These are phyloP conservation scores for Arachnopeziza araneosa DNA, from an alignment of 2,329 filamentous ascomycete genomes.

Conservation along the genomic window DNA sequence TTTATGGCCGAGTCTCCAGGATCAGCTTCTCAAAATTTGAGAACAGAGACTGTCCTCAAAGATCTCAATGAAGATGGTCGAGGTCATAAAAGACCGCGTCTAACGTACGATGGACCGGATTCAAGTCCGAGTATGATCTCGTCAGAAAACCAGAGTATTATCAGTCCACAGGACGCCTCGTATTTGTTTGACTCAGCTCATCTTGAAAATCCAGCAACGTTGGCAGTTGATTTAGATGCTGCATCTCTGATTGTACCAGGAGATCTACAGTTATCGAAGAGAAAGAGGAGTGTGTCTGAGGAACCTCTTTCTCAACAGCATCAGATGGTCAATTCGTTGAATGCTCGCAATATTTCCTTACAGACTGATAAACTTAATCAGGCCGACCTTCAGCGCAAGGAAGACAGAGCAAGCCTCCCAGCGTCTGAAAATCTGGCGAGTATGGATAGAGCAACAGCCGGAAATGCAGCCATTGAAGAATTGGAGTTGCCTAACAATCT, in stretches of 20 bases:
- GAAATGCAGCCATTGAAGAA: too few species aligned
- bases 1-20: slow-evolving; percentile 11
- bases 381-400: too few species aligned
- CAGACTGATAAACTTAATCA: background rate
- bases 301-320: background rate
- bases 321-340: background rate
- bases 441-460: too few species aligned
- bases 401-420: too few species aligned
- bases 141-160: background rate
- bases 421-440: too few species aligned
- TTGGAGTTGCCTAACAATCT: too few species aligned
- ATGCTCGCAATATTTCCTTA: background rate
- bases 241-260: background rate
- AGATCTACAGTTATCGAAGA: background rate
- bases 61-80: background rate
- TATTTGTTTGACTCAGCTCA: background rate
- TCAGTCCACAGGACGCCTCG: background rate
- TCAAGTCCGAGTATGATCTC: slow-evolving; percentile 4
- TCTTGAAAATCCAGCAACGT: background rate
- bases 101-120: slow-evolving; percentile 17
- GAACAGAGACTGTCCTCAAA: slow-evolving; percentile 18
- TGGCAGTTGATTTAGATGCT: background rate
- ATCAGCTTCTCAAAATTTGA: slow-evolving; percentile 14
- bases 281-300: background rate
- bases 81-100: background rate